These are phyloP conservation scores for Carex parvula DNA, from an alignment of 176 grass and related monocot genomes.

Conservation along the genomic window DNA sequence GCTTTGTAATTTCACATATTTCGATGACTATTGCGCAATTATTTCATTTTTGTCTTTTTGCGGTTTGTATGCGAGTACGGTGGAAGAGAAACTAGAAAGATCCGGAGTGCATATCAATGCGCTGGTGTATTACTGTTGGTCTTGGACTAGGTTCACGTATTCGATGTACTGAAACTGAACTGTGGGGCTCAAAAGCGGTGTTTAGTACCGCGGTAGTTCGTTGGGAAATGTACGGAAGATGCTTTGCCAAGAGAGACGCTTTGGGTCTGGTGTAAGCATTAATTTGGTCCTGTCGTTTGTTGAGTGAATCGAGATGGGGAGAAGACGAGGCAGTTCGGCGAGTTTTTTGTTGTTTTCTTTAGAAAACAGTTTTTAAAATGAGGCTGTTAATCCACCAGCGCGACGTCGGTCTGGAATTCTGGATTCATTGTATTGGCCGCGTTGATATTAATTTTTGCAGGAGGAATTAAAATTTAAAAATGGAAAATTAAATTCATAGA, in stretches of 20 bases:
- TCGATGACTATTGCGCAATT: not conserved
- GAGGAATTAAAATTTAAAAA: too few relatives aligned
- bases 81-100: not conserved
- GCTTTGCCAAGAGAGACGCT: not conserved
- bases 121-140: not conserved
- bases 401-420: not conserved
- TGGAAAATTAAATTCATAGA: too few relatives aligned
- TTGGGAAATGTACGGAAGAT: not conserved
- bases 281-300: not conserved
- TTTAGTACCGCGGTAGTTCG: not conserved
- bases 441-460: too few relatives aligned
- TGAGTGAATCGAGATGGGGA: not conserved
- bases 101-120: not conserved
- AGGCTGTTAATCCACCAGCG: not conserved
- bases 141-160: not conserved
- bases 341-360: constrained; percentile 13
- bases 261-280: not conserved
- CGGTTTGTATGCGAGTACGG: constrained; percentile 4
- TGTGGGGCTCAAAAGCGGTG: not conserved
- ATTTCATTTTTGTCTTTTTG: not conserved
- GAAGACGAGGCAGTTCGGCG: constrained; percentile 2
- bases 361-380: not conserved
- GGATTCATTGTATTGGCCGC: not conserved
- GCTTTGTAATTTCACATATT: not conserved
- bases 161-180: not conserved